Evolutionary conservation across 2,329 filamentous ascomycete genomes (phyloP), one percentile per base, ranked within the genome.

Genomic region (Clonostachys rosea): DNA sequence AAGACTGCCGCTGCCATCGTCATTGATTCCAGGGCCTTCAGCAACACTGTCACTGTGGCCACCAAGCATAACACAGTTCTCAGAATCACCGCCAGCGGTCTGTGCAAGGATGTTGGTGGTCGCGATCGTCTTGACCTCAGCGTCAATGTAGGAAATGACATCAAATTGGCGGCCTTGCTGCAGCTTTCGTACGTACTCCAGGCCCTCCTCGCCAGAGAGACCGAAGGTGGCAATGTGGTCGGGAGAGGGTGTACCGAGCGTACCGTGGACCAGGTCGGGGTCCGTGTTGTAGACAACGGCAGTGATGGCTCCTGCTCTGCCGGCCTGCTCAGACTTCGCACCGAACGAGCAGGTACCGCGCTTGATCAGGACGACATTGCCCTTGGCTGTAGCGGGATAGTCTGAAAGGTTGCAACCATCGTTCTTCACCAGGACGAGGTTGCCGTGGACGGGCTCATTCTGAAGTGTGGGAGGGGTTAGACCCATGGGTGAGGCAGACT

Each of bases 271-370:
- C 5, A 68, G 63, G 2, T 81, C 86, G 2, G 75, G 66, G 43
- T 81, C 81, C 54, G 84, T 86, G 70, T 92, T 90, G 68, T 88
- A 91, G 44, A 94, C 74, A 13, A 94, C 67, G 1, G 84, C 86
- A 2, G 83, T 88, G 5, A 80, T 64, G 6, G 89, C 89, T 17
- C 87, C 86, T 2, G 86, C 86, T 43, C 71, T 74, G 40, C 83
- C 85, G 6, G 89, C 87, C 13, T 79, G 68, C 46, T 75, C 75
- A 2, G 85, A 85, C 69, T 94, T 94, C 49, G 74, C 66, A 11
- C 83, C 86, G 55, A 92, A 94, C 8, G 81, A 55, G 59, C 89
- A 94, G 2, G 67, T 73, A 46, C 89, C 89, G 47, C 89, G 83
- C 33, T 75, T 71, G 52, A 94, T 76, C 36, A 94, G 72, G 10